phyloP scores from a whole-genome alignment of 768 basidiomycete genomes.

The Suillus bovinus region DNA sequence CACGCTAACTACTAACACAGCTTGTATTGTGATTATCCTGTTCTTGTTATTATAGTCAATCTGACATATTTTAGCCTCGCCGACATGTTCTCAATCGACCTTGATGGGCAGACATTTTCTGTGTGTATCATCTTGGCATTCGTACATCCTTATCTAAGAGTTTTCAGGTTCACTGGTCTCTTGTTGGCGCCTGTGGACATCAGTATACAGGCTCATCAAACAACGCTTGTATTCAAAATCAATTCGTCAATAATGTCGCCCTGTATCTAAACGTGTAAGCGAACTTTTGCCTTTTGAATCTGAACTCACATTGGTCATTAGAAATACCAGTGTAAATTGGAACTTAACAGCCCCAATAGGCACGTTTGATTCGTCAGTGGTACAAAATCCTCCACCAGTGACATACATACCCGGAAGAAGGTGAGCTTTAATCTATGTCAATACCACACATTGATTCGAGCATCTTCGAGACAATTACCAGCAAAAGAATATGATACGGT shows the following conservation, averaged over 20 bases:
- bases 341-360: constrained; percentile 10
- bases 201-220: constrained; percentile 5
- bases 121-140: background rate
- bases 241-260: background rate
- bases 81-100: background rate
- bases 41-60: too few relatives aligned
- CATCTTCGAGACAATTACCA: background rate
- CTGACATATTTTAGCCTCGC: constrained; percentile 2
- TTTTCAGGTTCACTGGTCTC: constrained; percentile 9
- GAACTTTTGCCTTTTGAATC: too few relatives aligned
- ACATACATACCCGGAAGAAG: constrained; percentile 4
- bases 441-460: background rate
- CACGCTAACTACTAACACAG: background rate
- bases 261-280: constrained; percentile 8
- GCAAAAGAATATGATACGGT: constrained; percentile 4
- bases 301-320: background rate
- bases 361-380: background rate
- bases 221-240: constrained; percentile 8
- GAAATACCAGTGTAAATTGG: constrained; percentile 11
- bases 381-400: constrained; percentile 4
- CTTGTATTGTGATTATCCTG: constrained; percentile 5
- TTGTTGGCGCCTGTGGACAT: constrained; percentile 9
- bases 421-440: background rate
- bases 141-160: background rate
- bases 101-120: constrained; percentile 7